These are phyloP conservation scores for Lactarius deliciosus DNA, from an alignment of 768 basidiomycete genomes.

Conservation along the genomic window DNA sequence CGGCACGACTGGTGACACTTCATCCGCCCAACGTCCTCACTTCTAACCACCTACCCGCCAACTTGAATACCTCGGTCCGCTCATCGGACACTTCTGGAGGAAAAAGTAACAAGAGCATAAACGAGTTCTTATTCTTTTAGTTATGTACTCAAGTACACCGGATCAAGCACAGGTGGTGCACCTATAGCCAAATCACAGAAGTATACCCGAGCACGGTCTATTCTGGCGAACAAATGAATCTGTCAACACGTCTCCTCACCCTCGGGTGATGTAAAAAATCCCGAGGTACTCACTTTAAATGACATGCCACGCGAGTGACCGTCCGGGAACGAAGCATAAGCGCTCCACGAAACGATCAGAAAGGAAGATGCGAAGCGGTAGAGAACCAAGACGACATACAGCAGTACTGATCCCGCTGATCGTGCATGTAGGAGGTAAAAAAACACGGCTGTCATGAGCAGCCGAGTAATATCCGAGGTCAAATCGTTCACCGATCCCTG, in stretches of 20 bases:
- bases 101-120: neutral
- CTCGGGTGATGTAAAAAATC: neutral
- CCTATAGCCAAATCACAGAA: slow-evolving; percentile 17
- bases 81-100: neutral
- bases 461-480: neutral
- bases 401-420: slow-evolving; percentile 3
- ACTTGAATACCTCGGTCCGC: neutral
- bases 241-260: neutral
- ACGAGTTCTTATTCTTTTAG: neutral
- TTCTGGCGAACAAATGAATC: neutral
- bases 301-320: neutral
- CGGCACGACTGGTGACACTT: neutral
- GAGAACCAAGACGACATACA: neutral
- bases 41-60: neutral
- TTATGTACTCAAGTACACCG: slow-evolving; percentile 20
- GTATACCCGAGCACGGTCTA: slow-evolving; percentile 7
- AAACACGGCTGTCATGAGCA: neutral
- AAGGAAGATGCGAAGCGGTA: neutral
- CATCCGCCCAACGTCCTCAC: neutral
- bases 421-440: neutral
- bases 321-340: neutral
- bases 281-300: slow-evolving; percentile 12
- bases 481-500: neutral
- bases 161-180: slow-evolving; percentile 19
- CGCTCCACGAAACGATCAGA: slow-evolving; percentile 1